phyloP scores from a whole-genome alignment of 805 yeast species.

The Metschnikowia arizonensis region DNA sequence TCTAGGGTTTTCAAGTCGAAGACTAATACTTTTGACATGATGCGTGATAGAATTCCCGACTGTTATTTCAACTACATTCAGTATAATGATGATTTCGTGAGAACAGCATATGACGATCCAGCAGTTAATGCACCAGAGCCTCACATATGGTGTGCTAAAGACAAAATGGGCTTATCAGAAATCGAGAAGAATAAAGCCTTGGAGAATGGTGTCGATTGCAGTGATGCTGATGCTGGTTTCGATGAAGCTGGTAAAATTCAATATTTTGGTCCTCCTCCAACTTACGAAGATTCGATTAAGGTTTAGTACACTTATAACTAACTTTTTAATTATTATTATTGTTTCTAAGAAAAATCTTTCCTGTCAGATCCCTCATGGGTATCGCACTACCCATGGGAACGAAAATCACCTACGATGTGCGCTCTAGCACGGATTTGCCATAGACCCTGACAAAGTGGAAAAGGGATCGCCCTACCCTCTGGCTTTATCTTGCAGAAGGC shows the following conservation, averaged over 20 bases:
- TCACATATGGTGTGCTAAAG: conserved; percentile 67
- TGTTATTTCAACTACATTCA: conserved; percentile 38
- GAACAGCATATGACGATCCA: conserved; percentile 52
- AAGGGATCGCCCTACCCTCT: too few species aligned
- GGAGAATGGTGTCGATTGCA: conserved; percentile 51
- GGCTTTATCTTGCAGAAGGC: too few species aligned
- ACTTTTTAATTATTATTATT: conserved; percentile 1
- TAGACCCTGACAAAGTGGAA: too few species aligned
- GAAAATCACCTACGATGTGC: too few species aligned
- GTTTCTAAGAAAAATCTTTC: neutral
- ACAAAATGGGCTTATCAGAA: conserved; percentile 61
- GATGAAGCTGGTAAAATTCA: conserved; percentile 54
- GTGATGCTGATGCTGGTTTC: conserved; percentile 53
- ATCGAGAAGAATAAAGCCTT: conserved; percentile 53
- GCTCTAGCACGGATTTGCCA: too few species aligned
- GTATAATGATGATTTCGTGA: conserved; percentile 38
- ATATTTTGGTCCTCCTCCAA: conserved; percentile 67
- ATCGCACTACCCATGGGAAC: too few species aligned
- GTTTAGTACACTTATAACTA: conserved; percentile 17
- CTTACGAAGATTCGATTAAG: conserved; percentile 50
- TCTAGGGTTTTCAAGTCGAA: conserved; percentile 42
- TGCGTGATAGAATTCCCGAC: conserved; percentile 45
- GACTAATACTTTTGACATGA: conserved; percentile 42
- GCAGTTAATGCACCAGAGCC: conserved; percentile 55
- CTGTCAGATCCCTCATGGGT: too few species aligned